Evolutionary conservation across 2,329 filamentous ascomycete species (phyloP), one percentile per base, ranked within the genome.

Genomic region (Colletotrichum liaoningense): DNA sequence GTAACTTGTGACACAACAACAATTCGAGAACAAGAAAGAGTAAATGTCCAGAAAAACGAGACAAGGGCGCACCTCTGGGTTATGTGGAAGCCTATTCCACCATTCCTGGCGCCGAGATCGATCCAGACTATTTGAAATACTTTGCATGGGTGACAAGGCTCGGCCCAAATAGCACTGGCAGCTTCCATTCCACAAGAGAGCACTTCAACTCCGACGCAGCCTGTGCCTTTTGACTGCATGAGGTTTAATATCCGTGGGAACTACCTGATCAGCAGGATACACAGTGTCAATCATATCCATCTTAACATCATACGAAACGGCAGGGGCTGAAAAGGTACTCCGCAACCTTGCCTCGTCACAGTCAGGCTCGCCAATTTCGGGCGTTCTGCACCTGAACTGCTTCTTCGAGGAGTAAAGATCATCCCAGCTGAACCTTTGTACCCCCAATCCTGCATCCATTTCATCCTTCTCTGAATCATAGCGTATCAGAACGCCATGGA

Each of bases 401-500:
- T 11, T 1, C 8, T 49, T 9, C 42, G 4, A 4, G 42, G 3
- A n/a, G 42, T 22, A 7, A 49, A n/a, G 42, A 49, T 49, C 42
- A 7, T 2, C 42, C 8, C 42, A n/a, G 19, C 19, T n/a, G 8
- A 22, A 11, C 19, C 0, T 0, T 49, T 49, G 19, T 3, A 3
- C 19, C 42, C 42, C 8, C 19, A 49, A n/a, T 11, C 1, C 19
- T 19, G 19, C 16, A n/a, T 8, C 1, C 42, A n/a, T 49, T 49
- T 22, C 42, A 49, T 49, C 5, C 42, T 49, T n/a, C 3, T 19
- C 4, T 7, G 3, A n/a, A n/a, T n/a, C n/a, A n/a, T n/a, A n/a
- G n/a, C n/a, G n/a, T n/a, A n/a, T 49, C 19, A 49, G 1, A 19
- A n/a, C 19, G 42, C 16, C 4, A 5, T 0, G 0, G 12, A 0